Percentiles rank a stretch among this genome's conserved stretches.
Evolutionary conservation across 441 rosid species (phyloP).

Genomic region (Populus hybrid): DNA sequence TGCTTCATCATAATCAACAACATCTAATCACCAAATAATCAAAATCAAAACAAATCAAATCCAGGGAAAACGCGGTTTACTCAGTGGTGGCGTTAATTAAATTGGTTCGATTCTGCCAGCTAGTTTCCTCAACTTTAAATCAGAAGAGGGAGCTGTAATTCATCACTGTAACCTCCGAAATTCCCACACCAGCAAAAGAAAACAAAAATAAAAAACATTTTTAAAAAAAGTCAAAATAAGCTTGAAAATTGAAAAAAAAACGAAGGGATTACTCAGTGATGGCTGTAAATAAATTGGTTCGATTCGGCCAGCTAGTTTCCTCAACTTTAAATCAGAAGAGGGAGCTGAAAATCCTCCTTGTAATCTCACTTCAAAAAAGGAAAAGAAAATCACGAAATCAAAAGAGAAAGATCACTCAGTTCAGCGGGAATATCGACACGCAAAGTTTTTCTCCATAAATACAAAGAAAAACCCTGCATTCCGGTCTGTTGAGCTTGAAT

Average conservation of each 20-base stretch:
- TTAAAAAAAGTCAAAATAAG: background rate
- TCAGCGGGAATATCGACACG: conserved; percentile 92
- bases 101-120: conserved; percentile 95
- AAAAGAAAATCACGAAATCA: background rate
- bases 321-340: conserved; percentile 47
- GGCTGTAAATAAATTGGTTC: conserved; percentile 63
- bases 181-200: background rate
- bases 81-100: conserved; percentile 57
- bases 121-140: conserved; percentile 45
- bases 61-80: conserved; percentile 27
- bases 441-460: conserved; percentile 30
- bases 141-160: conserved; percentile 82
- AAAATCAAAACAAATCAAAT: background rate
- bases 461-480: conserved; percentile 47
- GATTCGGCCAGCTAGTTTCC: conserved; percentile 81
- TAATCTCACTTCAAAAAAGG: background rate
- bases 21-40: background rate
- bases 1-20: conserved; percentile 48
- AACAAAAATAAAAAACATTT: too few relatives aligned
- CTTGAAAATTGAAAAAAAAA: background rate
- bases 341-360: background rate
- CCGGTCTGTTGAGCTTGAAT: conserved; percentile 99
- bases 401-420: conserved; percentile 52
- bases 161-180: conserved; percentile 54
- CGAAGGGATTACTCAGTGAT: conserved; percentile 46